Base-by-base conservation (phyloP, 805 yeast species). In the Barnettozyma wickerhamii region DNA sequence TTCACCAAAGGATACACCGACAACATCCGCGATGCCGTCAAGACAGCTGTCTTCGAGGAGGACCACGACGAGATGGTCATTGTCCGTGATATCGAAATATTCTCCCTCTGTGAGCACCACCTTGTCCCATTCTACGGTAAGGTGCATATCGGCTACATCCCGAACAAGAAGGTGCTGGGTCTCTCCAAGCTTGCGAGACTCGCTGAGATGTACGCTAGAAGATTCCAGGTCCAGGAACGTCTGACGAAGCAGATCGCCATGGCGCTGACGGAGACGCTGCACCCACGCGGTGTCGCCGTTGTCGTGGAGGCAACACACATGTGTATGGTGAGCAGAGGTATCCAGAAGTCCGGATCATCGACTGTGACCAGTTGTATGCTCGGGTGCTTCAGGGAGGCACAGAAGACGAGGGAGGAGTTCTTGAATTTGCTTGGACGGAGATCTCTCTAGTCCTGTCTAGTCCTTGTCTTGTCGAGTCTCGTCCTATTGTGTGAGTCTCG, bases 11-110 rank as follows among this genome's bases (percentile, higher is more conserved):
- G 99, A 18, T 93, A 93, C 59, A 96, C 91, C 64, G 95, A 90
- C 52, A 90, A 89, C 60, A 84, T 93, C 45, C 74, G 86, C 47
- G 95, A 87, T 58, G 96, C 89, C 20, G 84, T 93, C 56, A 91
- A 93, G 55, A 74, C 90, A 46, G 99, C 99, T 0, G 95, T 93
- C 6, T 93, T 93, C 54, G 97, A 93, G 61, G 98, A 93, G 61
- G 95, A 93, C 60, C 99, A 93, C 60, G 98, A 93, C 62, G 99
- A 93, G 60, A 93, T 93, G 98, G 98, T 93, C 35, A 90, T 93
- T 49, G 99, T 93, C 19, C 76, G 91, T 58, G 97, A 93, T 63
- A 93, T 93, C 43, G 96, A 88, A 53, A 77, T 93, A 40, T 85
- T 81, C 61, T 87, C 96, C 4, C 70, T 93, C 40, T 93, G 99